Percentiles rank a stretch among this genome's conserved stretches.
phyloP scores from a whole-genome alignment of 2,329 filamentous ascomycete species.

The Fusarium coffeatum region DNA sequence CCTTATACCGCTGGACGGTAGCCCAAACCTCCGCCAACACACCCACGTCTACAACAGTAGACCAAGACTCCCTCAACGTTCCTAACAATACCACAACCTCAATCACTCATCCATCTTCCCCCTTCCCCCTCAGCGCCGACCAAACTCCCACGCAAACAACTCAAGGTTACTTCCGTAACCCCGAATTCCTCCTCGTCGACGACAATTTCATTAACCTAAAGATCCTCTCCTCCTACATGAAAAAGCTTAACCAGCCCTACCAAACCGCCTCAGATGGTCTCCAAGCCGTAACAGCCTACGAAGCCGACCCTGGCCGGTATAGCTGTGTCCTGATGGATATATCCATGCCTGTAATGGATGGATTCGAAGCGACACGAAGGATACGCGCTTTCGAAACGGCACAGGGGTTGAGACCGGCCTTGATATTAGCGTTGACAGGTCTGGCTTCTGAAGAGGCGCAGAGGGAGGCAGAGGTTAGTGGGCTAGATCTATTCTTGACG shows the following conservation, averaged over 20 bases:
- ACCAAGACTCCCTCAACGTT: neutral
- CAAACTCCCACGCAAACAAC: constrained; percentile 10
- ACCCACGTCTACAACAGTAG: neutral
- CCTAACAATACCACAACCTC: neutral
- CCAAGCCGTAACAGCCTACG: constrained; percentile 50
- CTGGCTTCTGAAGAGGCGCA: constrained; percentile 62
- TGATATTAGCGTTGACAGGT: constrained; percentile 65
- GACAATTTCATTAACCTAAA: constrained; percentile 57
- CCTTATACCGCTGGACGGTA: constrained; percentile 45
- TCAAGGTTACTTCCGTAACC: constrained; percentile 1
- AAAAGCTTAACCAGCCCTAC: constrained; percentile 48
- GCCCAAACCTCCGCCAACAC: constrained; percentile 6
- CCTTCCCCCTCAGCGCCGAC: constrained; percentile 22
- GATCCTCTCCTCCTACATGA: constrained; percentile 51
- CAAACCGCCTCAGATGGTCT: constrained; percentile 51
- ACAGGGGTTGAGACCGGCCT: constrained; percentile 53
- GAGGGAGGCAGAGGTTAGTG: constrained; percentile 64
- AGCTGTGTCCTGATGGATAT: constrained; percentile 60
- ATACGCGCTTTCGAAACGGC: constrained; percentile 63
- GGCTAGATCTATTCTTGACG: constrained; percentile 66
- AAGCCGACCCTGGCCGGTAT: constrained; percentile 38
- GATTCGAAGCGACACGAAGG: constrained; percentile 61
- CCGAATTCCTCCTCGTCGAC: constrained; percentile 53
- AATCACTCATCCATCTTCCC: neutral
- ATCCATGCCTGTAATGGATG: constrained; percentile 69